Conservation (phyloP, 148 eudicot genomes). For the Dysphania ambrosioides region DNA sequence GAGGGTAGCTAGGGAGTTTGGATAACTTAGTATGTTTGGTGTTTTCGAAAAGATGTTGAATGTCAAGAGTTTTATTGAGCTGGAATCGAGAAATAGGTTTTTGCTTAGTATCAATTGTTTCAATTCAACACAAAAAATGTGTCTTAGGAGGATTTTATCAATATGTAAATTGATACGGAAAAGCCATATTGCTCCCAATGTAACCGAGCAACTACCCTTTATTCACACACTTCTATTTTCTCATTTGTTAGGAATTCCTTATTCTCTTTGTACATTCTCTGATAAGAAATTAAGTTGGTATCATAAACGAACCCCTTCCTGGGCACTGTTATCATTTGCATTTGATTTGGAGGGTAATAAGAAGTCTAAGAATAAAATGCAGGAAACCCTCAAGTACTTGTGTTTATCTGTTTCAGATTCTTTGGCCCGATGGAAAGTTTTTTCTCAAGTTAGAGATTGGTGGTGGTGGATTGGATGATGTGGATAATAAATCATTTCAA, state of each 20-base stretch:
- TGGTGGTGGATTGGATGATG: slow-evolving; percentile 35
- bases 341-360: background rate
- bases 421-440: slow-evolving; percentile 90
- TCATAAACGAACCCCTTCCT: background rate
- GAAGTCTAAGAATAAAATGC: no score
- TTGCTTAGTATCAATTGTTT: background rate
- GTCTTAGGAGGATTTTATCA: background rate
- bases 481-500: slow-evolving; percentile 42
- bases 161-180: background rate
- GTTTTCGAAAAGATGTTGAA: background rate
- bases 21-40: background rate
- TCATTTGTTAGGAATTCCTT: background rate
- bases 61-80: background rate
- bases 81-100: background rate
- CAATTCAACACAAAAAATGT: background rate
- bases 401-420: slow-evolving; percentile 43
- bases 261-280: background rate
- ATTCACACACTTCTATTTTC: background rate
- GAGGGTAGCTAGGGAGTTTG: background rate
- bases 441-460: slow-evolving; percentile 49
- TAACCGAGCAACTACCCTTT: background rate
- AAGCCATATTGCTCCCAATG: background rate
- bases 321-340: background rate
- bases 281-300: background rate
- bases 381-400: background rate